These are phyloP conservation scores for Starmerella apicola DNA, from an alignment of 805 yeast genomes.

Conservation along the genomic window DNA sequence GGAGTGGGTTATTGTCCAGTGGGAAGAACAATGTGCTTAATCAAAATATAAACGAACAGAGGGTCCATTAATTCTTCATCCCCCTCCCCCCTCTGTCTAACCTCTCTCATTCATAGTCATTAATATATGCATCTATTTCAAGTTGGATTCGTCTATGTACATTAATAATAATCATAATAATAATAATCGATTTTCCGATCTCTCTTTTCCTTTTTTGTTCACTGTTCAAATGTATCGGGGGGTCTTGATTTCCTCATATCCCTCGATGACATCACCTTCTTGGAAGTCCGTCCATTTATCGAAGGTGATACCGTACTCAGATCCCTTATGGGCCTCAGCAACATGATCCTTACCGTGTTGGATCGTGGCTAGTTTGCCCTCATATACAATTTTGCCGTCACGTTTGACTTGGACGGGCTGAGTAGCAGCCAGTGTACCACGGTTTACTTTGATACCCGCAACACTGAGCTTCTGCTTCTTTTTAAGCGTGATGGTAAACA, in stretches of 20 bases:
- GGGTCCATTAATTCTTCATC: too few relatives aligned
- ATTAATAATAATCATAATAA: conserved; percentile 31
- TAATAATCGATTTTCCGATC: too few relatives aligned
- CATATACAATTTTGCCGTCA: conserved; percentile 34
- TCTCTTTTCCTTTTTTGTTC: not conserved
- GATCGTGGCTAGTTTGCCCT: conserved; percentile 58
- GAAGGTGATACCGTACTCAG: conserved; percentile 80
- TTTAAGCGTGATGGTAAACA: conserved; percentile 56
- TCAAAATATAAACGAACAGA: too few relatives aligned
- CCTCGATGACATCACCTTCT: conserved; percentile 65
- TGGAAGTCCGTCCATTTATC: conserved; percentile 52
- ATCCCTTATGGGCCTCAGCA: conserved; percentile 64
- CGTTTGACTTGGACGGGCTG: conserved; percentile 47
- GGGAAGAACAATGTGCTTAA: too few relatives aligned
- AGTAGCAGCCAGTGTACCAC: conserved; percentile 55
- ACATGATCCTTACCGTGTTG: conserved; percentile 76
- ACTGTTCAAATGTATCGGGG: conserved; percentile 37
- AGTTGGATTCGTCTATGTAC: conserved; percentile 2
- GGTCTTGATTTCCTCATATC: conserved; percentile 51
- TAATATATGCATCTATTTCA: conserved; percentile 2
- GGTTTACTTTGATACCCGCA: conserved; percentile 77
- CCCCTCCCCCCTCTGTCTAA: too few relatives aligned
- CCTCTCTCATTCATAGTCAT: too few relatives aligned
- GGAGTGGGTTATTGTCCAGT: conserved; percentile 75
- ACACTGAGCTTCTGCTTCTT: conserved; percentile 37